Base-by-base conservation (phyloP, 2,329 filamentous ascomycete species). In the Aureobasidium namibiae region DNA sequence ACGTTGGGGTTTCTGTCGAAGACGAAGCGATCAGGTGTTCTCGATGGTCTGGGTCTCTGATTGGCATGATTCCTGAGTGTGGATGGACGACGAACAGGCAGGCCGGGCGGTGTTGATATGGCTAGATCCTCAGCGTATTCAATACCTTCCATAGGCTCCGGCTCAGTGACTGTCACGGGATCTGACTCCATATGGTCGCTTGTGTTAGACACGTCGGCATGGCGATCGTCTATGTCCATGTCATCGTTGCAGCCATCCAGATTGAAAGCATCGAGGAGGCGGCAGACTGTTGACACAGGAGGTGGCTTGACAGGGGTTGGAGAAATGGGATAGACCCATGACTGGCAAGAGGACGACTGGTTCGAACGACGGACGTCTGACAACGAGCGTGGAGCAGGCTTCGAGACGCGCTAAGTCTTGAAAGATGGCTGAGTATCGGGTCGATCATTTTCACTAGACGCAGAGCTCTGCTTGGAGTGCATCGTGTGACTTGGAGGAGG, bases 1-100 rank as follows among this genome's bases (percentile, higher is more conserved):
- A 39, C n/a, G 11, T 41, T 4, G 9, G 26, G 36, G 34, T 59
- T 33, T 13, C 68, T 65, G 48, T 67, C 66, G 33, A 80, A 76
- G 45, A 87, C 78, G 66, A 86, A 87, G 29, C 85, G 78, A 68
- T 87, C 84, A 23, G 78, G 78, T 11, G 74, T 76, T 39, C 31
- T 48, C n/a, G 31, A 38, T 16, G 49, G 46, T 14, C 38, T 36
- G 16, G 18, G 36, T 3, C 29, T 16, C 6, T 18, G 21, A 9
- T 24, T 11, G 26, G 11, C 11, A n/a, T 45, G 39, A 13, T 45
- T 44, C 11, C 18, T 34, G 26, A 33, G 52, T 24, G 26, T 6
- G 23, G 39, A 34, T 26, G 60, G 8, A 64, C 56, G 11, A 67
- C 60, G 11, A 54, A 18, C 18, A 31, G 16, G 33, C 21, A 14